Evolutionary conservation across 306 rosid genomes (phyloP).

Genomic region (Vachellia collinsii): DNA sequence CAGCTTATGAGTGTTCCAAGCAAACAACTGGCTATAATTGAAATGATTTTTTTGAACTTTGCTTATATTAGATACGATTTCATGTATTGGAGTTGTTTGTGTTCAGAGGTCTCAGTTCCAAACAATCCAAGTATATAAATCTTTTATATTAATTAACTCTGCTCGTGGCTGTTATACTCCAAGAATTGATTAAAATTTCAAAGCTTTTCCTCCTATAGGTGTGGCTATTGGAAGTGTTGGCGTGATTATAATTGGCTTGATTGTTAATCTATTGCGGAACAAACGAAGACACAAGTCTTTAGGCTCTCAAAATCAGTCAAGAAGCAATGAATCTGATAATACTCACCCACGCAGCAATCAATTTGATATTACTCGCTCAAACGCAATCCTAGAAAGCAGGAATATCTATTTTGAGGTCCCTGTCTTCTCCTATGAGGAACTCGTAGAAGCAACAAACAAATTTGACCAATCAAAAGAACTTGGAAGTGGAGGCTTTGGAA

Average conservation of each 20-base stretch:
- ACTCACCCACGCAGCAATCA: too few species aligned
- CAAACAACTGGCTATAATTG: too few species aligned
- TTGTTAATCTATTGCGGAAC: background rate
- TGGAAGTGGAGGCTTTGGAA: conserved; percentile 59
- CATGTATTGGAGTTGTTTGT: too few species aligned
- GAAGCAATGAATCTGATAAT: background rate
- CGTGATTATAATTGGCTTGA: background rate
- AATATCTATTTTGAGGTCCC: conserved; percentile 38
- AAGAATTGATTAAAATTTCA: too few species aligned
- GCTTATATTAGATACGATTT: too few species aligned
- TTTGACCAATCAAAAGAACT: conserved; percentile 52
- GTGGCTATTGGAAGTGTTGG: conserved; percentile 1
- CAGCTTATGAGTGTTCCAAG: too few species aligned
- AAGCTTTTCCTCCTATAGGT: conserved; percentile 30
- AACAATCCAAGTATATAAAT: too few species aligned
- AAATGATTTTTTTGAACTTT: too few species aligned
- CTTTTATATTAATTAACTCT: too few species aligned
- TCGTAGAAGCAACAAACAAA: conserved; percentile 57
- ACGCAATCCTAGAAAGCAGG: conserved; percentile 15
- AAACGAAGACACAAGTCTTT: conserved; percentile 1
- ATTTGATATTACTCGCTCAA: background rate
- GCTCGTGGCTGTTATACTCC: too few species aligned
- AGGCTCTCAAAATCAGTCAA: background rate
- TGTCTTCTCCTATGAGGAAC: conserved; percentile 41
- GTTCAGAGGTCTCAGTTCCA: too few species aligned